These are phyloP conservation scores for Ambrosia trifida DNA, from an alignment of 129 eudicot genomes.

Conservation along the genomic window DNA sequence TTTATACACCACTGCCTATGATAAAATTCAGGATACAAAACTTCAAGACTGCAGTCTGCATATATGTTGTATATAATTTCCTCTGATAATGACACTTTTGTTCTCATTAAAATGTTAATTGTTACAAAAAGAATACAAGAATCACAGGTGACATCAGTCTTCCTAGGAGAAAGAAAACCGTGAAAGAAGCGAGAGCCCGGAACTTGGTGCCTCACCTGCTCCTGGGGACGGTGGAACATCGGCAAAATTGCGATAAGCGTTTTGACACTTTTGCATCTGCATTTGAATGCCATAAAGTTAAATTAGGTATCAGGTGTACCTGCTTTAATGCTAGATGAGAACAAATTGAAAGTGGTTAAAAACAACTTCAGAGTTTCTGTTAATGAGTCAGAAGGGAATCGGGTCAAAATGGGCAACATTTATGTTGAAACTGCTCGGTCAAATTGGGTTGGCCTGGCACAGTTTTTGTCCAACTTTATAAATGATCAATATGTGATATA, in stretches of 20 bases:
- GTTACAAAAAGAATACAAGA: conserved; percentile 48
- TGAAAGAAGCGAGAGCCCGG: conserved; percentile 80
- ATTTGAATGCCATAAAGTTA: conserved; percentile 3
- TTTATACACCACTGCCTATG: conserved; percentile 31
- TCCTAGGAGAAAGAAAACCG: conserved; percentile 73
- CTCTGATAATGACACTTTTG: conserved; percentile 21
- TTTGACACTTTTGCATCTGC: conserved; percentile 94
- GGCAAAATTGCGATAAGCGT: conserved; percentile 63
- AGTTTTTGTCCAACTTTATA: neutral
- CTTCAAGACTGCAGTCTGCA: conserved; percentile 18
- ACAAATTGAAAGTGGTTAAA: neutral
- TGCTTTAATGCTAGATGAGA: conserved; percentile 5
- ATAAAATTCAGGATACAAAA: conserved; percentile 37
- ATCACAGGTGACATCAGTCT: conserved; percentile 10
- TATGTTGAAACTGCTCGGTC: neutral
- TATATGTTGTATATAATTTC: conserved; percentile 25
- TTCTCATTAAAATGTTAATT: conserved; percentile 9
- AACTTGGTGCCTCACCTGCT: conserved; percentile 48
- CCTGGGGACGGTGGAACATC: conserved; percentile 73
- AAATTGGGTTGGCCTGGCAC: neutral
- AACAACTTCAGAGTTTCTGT: no score
- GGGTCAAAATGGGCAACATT: neutral
- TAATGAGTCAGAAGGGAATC: neutral
- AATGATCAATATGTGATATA: neutral
- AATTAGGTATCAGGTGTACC: conserved; percentile 8